A percentile compares a stretch with the other conserved stretches of the same genome.
Evolutionary conservation across 768 basidiomycete species (phyloP).

Genomic region (Russula brevipes): DNA sequence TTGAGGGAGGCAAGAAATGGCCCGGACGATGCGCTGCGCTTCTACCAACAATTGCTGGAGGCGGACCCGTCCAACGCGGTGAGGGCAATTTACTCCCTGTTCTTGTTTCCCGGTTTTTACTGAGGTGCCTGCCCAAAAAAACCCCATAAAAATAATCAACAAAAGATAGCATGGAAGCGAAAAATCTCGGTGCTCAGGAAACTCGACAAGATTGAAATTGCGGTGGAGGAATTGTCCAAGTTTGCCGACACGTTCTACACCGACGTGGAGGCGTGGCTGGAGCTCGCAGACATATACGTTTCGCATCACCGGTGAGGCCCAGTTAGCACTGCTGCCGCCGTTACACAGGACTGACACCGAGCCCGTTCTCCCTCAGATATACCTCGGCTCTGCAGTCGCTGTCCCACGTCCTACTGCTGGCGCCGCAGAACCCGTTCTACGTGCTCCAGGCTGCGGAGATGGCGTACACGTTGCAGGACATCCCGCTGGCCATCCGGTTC

Average conservation of each 20-base stretch:
- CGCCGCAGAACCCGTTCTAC: slow-evolving; percentile 83
- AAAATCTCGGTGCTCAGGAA: slow-evolving; percentile 66
- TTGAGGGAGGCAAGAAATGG: slow-evolving; percentile 66
- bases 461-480: slow-evolving; percentile 72
- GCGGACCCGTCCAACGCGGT: slow-evolving; percentile 69
- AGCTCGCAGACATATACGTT: slow-evolving; percentile 76
- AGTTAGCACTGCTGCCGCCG: slow-evolving; percentile 2
- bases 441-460: slow-evolving; percentile 84
- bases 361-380: slow-evolving; percentile 46
- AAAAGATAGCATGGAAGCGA: slow-evolving; percentile 73
- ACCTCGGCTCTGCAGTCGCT: slow-evolving; percentile 65
- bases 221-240: slow-evolving; percentile 63
- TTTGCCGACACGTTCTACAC: slow-evolving; percentile 85
- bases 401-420: slow-evolving; percentile 74
- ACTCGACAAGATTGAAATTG: slow-evolving; percentile 55
- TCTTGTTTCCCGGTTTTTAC: not conserved
- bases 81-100: slow-evolving; percentile 30
- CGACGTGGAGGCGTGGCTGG: slow-evolving; percentile 84
- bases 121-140: too few species aligned
- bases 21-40: slow-evolving; percentile 51
- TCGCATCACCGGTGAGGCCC: slow-evolving; percentile 62
- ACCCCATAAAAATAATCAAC: not conserved
- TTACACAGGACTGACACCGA: not conserved
- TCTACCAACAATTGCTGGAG: slow-evolving; percentile 57
- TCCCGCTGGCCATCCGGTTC: slow-evolving; percentile 71